Evolutionary conservation across 148 eudicot species (phyloP).

Genomic region (Fallopia convolvulus): DNA sequence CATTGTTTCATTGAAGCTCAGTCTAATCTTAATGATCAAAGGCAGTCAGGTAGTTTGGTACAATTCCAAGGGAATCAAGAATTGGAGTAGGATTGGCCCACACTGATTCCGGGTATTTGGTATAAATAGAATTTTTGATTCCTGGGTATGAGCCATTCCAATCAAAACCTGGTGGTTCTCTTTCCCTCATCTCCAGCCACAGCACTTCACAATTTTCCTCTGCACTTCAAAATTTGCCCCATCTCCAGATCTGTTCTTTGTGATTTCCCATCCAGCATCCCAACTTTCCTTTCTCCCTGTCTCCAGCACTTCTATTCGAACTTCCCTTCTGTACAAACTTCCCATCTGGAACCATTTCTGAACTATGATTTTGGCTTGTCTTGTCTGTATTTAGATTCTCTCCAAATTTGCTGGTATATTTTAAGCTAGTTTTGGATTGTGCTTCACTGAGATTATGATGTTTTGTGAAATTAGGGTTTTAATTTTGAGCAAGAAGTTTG

Average conservation of each 20-base stretch:
- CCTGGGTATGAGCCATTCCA: neutral
- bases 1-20: neutral
- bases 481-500: neutral
- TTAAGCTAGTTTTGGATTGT: neutral
- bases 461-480: neutral
- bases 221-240: neutral
- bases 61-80: neutral
- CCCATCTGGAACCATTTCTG: neutral
- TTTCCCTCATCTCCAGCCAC: neutral
- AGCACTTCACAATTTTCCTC: neutral
- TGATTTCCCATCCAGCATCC: too few species aligned
- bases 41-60: neutral
- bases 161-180: neutral
- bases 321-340: neutral
- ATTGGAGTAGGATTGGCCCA: neutral
- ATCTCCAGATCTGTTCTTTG: neutral
- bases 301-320: neutral
- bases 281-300: neutral
- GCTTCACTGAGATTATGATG: neutral
- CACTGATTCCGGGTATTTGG: neutral
- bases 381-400: neutral
- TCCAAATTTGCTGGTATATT: neutral
- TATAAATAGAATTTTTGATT: neutral
- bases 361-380: neutral
- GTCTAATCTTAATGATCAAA: neutral